Evolutionary conservation across 169 alveolate genomes (phyloP).

Genomic region (Plasmodium vinckei): DNA sequence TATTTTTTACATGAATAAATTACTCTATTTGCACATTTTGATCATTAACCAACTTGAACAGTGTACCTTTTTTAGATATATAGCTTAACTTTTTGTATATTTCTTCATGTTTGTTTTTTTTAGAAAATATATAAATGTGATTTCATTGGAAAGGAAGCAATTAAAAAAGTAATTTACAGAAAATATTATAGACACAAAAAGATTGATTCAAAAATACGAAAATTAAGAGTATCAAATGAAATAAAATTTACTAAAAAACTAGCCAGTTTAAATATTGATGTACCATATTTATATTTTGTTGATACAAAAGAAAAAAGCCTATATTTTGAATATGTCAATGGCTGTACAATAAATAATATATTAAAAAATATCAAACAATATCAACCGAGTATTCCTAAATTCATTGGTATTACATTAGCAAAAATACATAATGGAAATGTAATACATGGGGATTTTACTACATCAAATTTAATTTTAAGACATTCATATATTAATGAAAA

Average conservation of each 20-base stretch:
- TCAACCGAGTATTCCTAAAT: slow-evolving; percentile 37
- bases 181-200: slow-evolving; percentile 81
- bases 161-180: slow-evolving; percentile 76
- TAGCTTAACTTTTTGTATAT: background rate
- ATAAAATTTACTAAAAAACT: slow-evolving; percentile 77
- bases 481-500: slow-evolving; percentile 65
- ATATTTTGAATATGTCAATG: slow-evolving; percentile 80
- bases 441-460: slow-evolving; percentile 86
- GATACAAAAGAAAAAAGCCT: slow-evolving; percentile 78
- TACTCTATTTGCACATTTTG: too few relatives aligned
- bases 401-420: slow-evolving; percentile 79
- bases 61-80: background rate
- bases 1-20: background rate
- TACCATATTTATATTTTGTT: slow-evolving; percentile 82
- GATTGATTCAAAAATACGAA: slow-evolving; percentile 78
- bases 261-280: slow-evolving; percentile 79
- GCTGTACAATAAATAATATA: slow-evolving; percentile 75
- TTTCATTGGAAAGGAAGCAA: slow-evolving; percentile 79
- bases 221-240: slow-evolving; percentile 80
- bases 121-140: slow-evolving; percentile 56
- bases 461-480: slow-evolving; percentile 80
- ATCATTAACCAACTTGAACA: too few relatives aligned
- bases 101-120: background rate
- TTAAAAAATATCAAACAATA: slow-evolving; percentile 49
- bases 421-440: slow-evolving; percentile 85